Base-by-base conservation (phyloP, 345 rosid genomes). In the Anastatica hierochuntica region DNA sequence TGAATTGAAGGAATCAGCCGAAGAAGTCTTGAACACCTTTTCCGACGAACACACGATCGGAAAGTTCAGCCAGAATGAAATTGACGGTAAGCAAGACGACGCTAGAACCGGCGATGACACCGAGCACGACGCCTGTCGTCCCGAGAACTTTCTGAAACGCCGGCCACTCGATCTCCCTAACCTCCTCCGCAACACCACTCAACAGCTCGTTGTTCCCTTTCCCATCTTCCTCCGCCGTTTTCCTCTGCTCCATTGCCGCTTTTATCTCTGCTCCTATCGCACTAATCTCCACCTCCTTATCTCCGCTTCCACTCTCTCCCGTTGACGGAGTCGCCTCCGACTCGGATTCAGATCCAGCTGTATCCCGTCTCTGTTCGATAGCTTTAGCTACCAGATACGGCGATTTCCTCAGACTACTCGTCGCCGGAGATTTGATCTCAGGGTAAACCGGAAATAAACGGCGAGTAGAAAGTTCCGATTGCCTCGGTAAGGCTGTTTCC, bases 101-200 rank as follows among this genome's bases (percentile, higher is more conserved):
- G 11, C 95, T 88, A 0, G 98, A 92, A n/a, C 95, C 98, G 5
- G 86, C 88, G 19, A 92, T 88, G 0, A 92, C 88, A 2, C 90
- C 98, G 12, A 92, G 77, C 56, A 87, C 98, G 3, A 87, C 90
- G 3, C 96, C 84, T 2, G 98, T 92, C 0, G 77, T 84, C 3
- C 95, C 95, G 56, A 92, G 23, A 1, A 87, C 95, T 69, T 81
- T 84, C 31, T 81, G 90, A 64, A 92, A 84, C 40, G 76, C 77
- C 1, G 94, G 98, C 98, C 98, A 87, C 66, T 92, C 98, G 10
- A 87, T 92, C 79, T 87, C 86, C 57, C 57, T 66, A 10, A 84
- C 72, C 79, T 92, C 98, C 69, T 79, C 96, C 36, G 61, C 84
- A 6, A 92, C 98, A 15, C 98, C 95, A 54, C 83, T 74, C 63